Conservation (phyloP, 2,329 filamentous ascomycete species). For the Aschersonia sp. region DNA sequence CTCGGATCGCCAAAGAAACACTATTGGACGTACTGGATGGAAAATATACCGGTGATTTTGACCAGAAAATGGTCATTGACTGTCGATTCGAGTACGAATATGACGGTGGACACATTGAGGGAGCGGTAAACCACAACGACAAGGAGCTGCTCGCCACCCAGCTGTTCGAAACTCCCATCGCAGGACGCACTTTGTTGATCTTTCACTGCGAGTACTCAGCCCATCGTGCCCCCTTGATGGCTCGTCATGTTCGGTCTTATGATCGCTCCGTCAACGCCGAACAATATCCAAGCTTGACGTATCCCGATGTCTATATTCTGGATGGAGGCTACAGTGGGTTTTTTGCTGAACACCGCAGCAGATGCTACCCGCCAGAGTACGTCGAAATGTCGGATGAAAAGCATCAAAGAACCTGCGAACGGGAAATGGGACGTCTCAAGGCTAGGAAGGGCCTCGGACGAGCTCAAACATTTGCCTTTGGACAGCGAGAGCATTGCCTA, state of each 20-base stretch:
- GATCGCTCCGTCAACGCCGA: slow-evolving; percentile 79
- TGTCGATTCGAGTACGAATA: slow-evolving; percentile 99
- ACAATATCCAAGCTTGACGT: slow-evolving; percentile 77
- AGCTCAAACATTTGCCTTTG: slow-evolving; percentile 92
- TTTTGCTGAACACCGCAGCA: slow-evolving; percentile 61
- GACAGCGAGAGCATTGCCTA: slow-evolving; percentile 46
- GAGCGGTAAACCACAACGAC: slow-evolving; percentile 92
- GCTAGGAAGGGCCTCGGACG: slow-evolving; percentile 74
- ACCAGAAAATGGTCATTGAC: slow-evolving; percentile 78
- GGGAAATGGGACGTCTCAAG: slow-evolving; percentile 85
- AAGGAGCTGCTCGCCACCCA: slow-evolving; percentile 73
- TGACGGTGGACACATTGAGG: slow-evolving; percentile 86
- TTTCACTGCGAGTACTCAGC: slow-evolving; percentile 99
- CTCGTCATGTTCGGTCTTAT: slow-evolving; percentile 77
- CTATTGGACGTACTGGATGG: slow-evolving; percentile 81
- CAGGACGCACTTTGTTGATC: slow-evolving; percentile 65
- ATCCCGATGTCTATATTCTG: slow-evolving; percentile 92
- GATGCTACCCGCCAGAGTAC: slow-evolving; percentile 90
- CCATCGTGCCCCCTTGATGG: slow-evolving; percentile 91
- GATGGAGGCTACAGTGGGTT: slow-evolving; percentile 95
- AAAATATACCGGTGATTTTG: slow-evolving; percentile 61
- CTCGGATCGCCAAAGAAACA: slow-evolving; percentile 70
- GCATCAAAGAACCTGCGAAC: slow-evolving; percentile 85
- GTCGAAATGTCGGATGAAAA: slow-evolving; percentile 92
- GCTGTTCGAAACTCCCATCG: slow-evolving; percentile 56